phyloP scores from a whole-genome alignment of 1,284 basidiomycete species.

The Kwoniella shivajii region DNA sequence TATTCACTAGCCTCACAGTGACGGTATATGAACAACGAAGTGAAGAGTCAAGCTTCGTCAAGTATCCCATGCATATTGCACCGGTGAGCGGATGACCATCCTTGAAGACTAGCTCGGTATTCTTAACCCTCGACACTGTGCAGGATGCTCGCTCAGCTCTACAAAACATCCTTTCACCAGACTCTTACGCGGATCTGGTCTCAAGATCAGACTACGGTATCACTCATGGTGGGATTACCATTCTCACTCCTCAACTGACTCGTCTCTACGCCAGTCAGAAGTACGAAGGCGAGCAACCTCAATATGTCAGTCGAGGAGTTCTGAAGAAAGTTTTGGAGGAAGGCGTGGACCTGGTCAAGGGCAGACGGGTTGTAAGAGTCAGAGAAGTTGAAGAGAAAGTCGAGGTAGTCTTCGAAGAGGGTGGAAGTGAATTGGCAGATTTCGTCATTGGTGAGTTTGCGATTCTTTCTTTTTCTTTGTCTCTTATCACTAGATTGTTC shows the following conservation, averaged over 20 bases:
- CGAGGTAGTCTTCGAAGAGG: constrained; percentile 16
- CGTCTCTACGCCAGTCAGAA: constrained; percentile 9
- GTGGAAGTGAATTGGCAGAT: constrained; percentile 10
- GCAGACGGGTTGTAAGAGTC: constrained; percentile 12
- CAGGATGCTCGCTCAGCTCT: constrained; percentile 20
- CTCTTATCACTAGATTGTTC: neutral
- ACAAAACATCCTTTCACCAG: constrained; percentile 57
- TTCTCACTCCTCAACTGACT: constrained; percentile 2
- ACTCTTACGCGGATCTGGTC: constrained; percentile 64
- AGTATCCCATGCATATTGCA: constrained; percentile 16
- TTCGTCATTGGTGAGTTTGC: constrained; percentile 19
- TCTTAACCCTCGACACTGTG: neutral
- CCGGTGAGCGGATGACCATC: constrained; percentile 16
- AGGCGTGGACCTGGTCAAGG: constrained; percentile 8
- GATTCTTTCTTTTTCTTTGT: too few relatives aligned
- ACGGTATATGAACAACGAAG: constrained; percentile 13
- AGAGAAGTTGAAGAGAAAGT: constrained; percentile 1
- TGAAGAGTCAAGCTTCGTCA: constrained; percentile 9
- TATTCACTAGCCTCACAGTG: neutral
- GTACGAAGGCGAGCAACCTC: constrained; percentile 15
- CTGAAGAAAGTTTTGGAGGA: constrained; percentile 13
- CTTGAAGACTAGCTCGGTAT: too few relatives aligned
- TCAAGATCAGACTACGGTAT: constrained; percentile 33
- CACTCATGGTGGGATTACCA: constrained; percentile 17
- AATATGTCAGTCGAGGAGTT: constrained; percentile 21